Base-by-base conservation (phyloP, 164 flowering plant genomes). In the Platanus orientalis region DNA sequence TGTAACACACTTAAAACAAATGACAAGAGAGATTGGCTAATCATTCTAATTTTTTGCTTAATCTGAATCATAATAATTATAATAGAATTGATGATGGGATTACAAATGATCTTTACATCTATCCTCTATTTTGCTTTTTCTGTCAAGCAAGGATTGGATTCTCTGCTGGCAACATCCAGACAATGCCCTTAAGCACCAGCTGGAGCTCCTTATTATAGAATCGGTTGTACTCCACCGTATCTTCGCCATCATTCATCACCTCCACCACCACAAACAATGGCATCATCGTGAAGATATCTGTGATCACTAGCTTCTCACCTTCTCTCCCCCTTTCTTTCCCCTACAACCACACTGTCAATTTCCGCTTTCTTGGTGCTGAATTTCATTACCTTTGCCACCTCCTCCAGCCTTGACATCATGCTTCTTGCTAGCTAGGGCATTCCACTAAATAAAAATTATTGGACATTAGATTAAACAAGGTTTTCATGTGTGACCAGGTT, bases 171-270 rank as follows among this genome's bases (percentile, higher is more conserved):
- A 83, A 78, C 16, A 81, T 82, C 90, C 90, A 87, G 6, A 78
- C 69, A 10, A 87, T 85, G 72, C 85, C 93, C 59, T 83, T 80
- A 5, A 87, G 81, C 14, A 83, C 87, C 36, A 90, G 93, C 40
- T 87, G 65, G 52, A 87, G 81, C 70, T 82, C 85, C 47, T 79
- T 78, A 50, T 76, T 73, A 63, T 87, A 85, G 81, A 87, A 84
- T 63, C 76, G 81, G 60, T 80, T 80, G 64, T 85, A 87, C 75
- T 87, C 93, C 62, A 85, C 49, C 0, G 83, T 82, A 55, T 87
- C 93, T 0, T 90, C 93, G 7, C 80, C 62, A 62, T 81, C 74
- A 52, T 87, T 87, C 81, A 75, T 85, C 73, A 87, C 85, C 58
- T 83, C 85, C 72, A 87, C 90, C 67, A 87, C 82, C 61, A 78